Evolutionary conservation across 1,284 basidiomycete genomes (phyloP).

Genomic region (Agroathelia rolfsii): DNA sequence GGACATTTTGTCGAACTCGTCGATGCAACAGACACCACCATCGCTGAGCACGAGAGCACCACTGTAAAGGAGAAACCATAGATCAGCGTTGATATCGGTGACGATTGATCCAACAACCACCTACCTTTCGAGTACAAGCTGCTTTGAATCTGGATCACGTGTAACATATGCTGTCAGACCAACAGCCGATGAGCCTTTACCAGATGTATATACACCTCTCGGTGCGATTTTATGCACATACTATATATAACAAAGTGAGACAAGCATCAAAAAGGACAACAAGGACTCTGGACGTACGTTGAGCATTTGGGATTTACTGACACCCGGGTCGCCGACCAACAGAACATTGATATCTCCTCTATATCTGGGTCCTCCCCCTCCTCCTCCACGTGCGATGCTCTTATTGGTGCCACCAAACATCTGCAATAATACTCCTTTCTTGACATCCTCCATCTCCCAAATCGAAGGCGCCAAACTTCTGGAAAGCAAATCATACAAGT

Average conservation of each 20-base stretch:
- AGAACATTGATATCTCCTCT: slow-evolving; percentile 97
- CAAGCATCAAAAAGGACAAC: background rate
- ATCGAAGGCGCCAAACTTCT: slow-evolving; percentile 89
- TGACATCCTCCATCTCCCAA: slow-evolving; percentile 98
- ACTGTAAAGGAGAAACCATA: slow-evolving; percentile 29
- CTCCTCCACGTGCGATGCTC: slow-evolving; percentile 85
- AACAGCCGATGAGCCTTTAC: slow-evolving; percentile 96
- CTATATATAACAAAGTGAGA: slow-evolving; percentile 27
- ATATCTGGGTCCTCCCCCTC: slow-evolving; percentile 91
- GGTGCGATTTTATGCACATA: slow-evolving; percentile 99
- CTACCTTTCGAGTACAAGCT: slow-evolving; percentile 91
- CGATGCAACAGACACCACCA: slow-evolving; percentile 97
- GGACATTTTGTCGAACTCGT: slow-evolving; percentile 99
- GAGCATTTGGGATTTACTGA: slow-evolving; percentile 92
- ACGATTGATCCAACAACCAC: slow-evolving; percentile 11
- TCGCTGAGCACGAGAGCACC: slow-evolving; percentile 95
- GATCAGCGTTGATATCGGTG: background rate
- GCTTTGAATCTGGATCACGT: slow-evolving; percentile 95
- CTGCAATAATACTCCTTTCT: slow-evolving; percentile 94
- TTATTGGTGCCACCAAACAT: slow-evolving; percentile 98
- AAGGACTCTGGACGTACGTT: slow-evolving; percentile 42
- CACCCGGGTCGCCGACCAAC: slow-evolving; percentile 96
- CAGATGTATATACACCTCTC: slow-evolving; percentile 92
- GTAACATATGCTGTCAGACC: slow-evolving; percentile 98
- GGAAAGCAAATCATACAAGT: slow-evolving; percentile 84